Evolutionary conservation across 441 rosid genomes (phyloP).

Genomic region (Euphorbia corollata): DNA sequence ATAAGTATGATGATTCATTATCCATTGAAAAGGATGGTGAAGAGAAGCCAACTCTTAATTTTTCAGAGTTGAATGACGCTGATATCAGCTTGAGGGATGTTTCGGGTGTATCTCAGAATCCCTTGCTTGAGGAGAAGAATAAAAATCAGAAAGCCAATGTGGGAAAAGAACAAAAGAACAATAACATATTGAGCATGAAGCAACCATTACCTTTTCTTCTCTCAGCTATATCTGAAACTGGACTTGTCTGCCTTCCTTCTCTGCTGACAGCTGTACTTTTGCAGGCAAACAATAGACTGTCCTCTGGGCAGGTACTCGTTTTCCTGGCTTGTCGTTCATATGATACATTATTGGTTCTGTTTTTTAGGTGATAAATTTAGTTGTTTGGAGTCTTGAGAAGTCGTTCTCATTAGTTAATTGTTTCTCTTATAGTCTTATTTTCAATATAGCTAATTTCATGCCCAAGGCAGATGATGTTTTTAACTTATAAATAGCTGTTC

Average conservation of each 20-base stretch:
- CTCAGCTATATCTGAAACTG: slow-evolving; percentile 72
- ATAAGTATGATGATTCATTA: slow-evolving; percentile 23
- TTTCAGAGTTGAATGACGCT: slow-evolving; percentile 24
- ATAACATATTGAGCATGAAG: slow-evolving; percentile 31
- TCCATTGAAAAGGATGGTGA: slow-evolving; percentile 26
- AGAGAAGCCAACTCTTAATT: slow-evolving; percentile 24
- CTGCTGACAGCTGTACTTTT: slow-evolving; percentile 63
- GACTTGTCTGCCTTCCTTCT: slow-evolving; percentile 74
- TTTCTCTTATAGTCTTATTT: background rate
- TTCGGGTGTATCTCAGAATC: slow-evolving; percentile 26
- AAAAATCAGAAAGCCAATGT: slow-evolving; percentile 23
- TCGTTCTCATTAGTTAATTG: background rate
- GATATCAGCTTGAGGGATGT: slow-evolving; percentile 17
- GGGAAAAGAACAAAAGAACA: slow-evolving; percentile 26
- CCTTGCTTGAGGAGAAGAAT: slow-evolving; percentile 33
- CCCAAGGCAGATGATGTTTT: background rate
- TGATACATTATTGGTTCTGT: background rate
- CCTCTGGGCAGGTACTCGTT: slow-evolving; percentile 54
- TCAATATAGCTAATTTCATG: background rate
- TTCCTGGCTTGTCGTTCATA: background rate
- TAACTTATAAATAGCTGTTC: no score
- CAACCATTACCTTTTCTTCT: slow-evolving; percentile 45
- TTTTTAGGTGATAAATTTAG: slow-evolving; percentile 10
- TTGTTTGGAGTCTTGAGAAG: slow-evolving; percentile 4
- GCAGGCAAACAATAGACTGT: slow-evolving; percentile 60